Percentiles rank a stretch among this genome's conserved stretches.
Conservation (phyloP, 768 basidiomycete genomes). For the Mycena filopes region DNA sequence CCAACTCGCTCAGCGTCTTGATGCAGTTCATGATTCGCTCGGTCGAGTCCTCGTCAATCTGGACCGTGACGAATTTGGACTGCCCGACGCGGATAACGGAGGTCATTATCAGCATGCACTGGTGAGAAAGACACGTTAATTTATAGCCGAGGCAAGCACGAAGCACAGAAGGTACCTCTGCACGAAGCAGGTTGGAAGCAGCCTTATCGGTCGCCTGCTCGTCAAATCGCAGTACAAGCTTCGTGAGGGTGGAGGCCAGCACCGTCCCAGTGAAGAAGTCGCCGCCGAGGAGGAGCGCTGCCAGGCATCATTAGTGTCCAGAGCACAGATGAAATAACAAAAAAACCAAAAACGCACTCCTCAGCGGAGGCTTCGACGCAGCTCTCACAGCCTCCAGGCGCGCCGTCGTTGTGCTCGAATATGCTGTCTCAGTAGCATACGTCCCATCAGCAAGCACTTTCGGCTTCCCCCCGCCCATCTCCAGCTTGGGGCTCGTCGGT, state of each 20-base stretch:
- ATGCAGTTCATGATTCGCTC: slow-evolving; percentile 98
- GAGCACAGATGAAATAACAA: not conserved
- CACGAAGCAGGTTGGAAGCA: slow-evolving; percentile 77
- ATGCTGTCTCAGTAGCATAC: slow-evolving; percentile 97
- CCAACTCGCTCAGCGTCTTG: slow-evolving; percentile 87
- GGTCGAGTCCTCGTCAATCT: slow-evolving; percentile 98
- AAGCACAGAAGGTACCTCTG: slow-evolving; percentile 68
- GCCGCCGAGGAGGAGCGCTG: slow-evolving; percentile 89
- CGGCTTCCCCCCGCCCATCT: slow-evolving; percentile 63
- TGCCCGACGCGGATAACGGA: slow-evolving; percentile 97
- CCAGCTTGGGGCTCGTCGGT: slow-evolving; percentile 59
- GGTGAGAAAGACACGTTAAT: not conserved
- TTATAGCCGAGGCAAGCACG: not conserved
- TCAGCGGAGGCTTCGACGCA: slow-evolving; percentile 89
- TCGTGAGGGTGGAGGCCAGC: slow-evolving; percentile 89
- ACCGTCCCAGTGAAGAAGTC: slow-evolving; percentile 98
- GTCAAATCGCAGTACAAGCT: slow-evolving; percentile 86
- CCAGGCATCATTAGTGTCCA: not conserved
- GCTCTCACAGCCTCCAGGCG: slow-evolving; percentile 85
- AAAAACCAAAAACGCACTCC: slow-evolving; percentile 66
- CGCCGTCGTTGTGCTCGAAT: slow-evolving; percentile 68
- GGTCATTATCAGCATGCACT: slow-evolving; percentile 95
- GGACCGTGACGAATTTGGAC: slow-evolving; percentile 91
- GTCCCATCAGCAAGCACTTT: slow-evolving; percentile 95
- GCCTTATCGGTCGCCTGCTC: slow-evolving; percentile 59